Percentiles rank a stretch among this genome's conserved stretches.
Evolutionary conservation across 768 basidiomycete genomes (phyloP).

Genomic region (Suillus brevipes): DNA sequence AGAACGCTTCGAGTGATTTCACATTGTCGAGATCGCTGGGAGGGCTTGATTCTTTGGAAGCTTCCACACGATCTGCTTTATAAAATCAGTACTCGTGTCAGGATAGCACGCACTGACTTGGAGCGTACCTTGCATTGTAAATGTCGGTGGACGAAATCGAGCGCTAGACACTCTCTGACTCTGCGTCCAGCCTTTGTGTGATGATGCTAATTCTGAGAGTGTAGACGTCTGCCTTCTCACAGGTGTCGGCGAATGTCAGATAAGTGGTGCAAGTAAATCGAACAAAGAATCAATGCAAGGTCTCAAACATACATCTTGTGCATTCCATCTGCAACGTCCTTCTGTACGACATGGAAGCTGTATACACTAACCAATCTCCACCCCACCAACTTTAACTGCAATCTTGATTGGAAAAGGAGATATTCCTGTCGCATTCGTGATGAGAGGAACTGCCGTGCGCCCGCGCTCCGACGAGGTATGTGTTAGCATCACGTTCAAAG

Average conservation of each 20-base stretch:
- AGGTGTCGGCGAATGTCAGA: not conserved
- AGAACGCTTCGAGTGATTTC: too few relatives aligned
- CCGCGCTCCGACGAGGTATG: constrained; percentile 81
- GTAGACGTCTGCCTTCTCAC: not conserved
- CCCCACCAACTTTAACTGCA: constrained; percentile 63
- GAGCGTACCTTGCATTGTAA: not conserved
- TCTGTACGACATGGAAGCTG: not conserved
- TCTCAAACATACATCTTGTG: not conserved
- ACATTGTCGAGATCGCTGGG: too few relatives aligned
- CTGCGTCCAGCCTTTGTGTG: not conserved
- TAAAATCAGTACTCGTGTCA: not conserved
- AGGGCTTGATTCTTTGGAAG: too few relatives aligned
- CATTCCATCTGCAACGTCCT: constrained; percentile 17
- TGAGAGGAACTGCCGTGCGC: constrained; percentile 71
- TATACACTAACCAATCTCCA: constrained; percentile 48
- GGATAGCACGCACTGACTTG: not conserved
- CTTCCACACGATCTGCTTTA: too few relatives aligned
- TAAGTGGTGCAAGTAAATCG: not conserved
- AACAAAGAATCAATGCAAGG: not conserved
- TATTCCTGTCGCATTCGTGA: constrained; percentile 70
- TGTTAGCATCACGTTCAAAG: constrained; percentile 68
- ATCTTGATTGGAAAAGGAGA: constrained; percentile 82
- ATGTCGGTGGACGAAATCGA: not conserved
- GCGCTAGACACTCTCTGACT: not conserved
- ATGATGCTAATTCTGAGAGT: not conserved